A percentile compares a stretch with the other conserved stretches of the same genome.
Conservation (phyloP, 2,329 filamentous ascomycete genomes). For the Ceratocystis lukuohia region DNA sequence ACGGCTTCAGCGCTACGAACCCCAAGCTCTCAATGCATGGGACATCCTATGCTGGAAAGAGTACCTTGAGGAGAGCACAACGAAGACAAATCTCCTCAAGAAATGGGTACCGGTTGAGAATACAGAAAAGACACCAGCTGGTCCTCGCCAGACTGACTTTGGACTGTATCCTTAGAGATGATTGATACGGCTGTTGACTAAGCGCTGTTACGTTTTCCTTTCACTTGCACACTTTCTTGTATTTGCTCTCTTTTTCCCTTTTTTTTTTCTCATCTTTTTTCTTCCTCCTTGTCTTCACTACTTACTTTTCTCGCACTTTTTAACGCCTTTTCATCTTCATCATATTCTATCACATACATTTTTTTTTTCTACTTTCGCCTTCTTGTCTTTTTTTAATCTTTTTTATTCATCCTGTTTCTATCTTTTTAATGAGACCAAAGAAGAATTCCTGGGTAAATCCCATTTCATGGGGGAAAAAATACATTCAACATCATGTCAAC, state of each 20-base stretch:
- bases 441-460: not conserved
- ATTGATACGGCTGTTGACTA: not conserved
- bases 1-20: slow-evolving; percentile 30
- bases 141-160: slow-evolving; percentile 10
- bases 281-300: not conserved
- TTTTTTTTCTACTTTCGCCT: not conserved
- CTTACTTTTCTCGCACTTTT: not conserved
- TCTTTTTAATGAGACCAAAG: slow-evolving; percentile 14
- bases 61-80: slow-evolving; percentile 24
- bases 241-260: not conserved
- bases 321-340: not conserved
- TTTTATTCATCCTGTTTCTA: slow-evolving; percentile 7
- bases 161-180: slow-evolving; percentile 16
- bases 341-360: slow-evolving; percentile 8
- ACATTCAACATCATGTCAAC: not conserved
- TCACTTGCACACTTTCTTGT: not conserved
- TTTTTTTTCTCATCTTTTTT: not conserved
- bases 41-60: slow-evolving; percentile 39
- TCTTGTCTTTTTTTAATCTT: slow-evolving; percentile 1
- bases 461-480: not conserved
- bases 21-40: slow-evolving; percentile 32
- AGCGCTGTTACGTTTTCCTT: not conserved
- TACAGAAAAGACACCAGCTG: not conserved
- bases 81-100: slow-evolving; percentile 9
- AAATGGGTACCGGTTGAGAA: slow-evolving; percentile 15